Conservation (phyloP, 2,329 filamentous ascomycete species). For the Clarireedia hainanense region DNA sequence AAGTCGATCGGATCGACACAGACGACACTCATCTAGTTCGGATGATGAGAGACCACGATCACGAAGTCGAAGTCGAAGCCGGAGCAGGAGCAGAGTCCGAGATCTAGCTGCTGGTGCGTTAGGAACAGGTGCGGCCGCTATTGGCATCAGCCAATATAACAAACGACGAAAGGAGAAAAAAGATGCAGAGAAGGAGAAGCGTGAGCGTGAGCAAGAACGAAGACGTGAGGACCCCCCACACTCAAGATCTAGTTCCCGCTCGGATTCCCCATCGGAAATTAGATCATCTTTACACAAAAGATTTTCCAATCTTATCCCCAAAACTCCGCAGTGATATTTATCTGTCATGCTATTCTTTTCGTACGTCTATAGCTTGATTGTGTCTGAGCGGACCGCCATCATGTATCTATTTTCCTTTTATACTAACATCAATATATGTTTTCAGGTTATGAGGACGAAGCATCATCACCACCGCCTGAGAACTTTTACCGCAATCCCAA, state of each 20-base stretch:
- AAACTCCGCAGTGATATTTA: conserved; percentile 4
- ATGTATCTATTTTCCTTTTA: conserved; percentile 17
- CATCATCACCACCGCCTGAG: conserved; percentile 21
- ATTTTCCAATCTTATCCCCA: conserved; percentile 27
- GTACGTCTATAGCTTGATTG: background rate
- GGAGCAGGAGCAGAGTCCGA: conserved; percentile 42
- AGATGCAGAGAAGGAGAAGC: conserved; percentile 16
- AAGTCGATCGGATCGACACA: conserved; percentile 13
- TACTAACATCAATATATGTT: conserved; percentile 11
- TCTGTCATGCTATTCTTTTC: background rate
- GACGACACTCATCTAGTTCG: conserved; percentile 21
- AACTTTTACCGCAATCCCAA: conserved; percentile 24
- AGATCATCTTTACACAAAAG: conserved; percentile 23
- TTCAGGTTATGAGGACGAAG: conserved; percentile 28
- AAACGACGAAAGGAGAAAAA: conserved; percentile 35
- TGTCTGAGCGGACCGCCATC: conserved; percentile 11
- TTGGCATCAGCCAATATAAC: conserved; percentile 54
- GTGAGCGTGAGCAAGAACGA: conserved; percentile 27
- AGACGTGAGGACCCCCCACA: conserved; percentile 30
- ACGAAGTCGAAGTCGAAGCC: conserved; percentile 15
- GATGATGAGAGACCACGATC: conserved; percentile 19
- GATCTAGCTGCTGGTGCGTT: conserved; percentile 47
- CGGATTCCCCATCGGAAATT: conserved; percentile 26
- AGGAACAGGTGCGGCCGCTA: conserved; percentile 51
- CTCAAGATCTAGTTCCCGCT: conserved; percentile 27